Base-by-base conservation (phyloP, 2,329 filamentous ascomycete species). In the Sporothrix inflata region DNA sequence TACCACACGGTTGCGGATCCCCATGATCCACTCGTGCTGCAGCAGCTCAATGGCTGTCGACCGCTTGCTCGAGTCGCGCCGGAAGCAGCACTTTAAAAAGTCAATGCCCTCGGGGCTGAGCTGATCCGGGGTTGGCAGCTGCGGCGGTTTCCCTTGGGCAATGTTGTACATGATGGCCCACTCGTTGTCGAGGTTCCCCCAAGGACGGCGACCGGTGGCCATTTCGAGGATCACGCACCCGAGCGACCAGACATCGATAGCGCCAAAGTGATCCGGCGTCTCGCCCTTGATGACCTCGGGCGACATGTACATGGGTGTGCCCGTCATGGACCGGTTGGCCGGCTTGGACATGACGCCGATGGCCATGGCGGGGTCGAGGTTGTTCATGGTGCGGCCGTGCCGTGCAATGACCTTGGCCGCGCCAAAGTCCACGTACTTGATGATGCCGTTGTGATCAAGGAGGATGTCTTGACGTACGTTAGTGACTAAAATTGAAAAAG, bases 101-200 rank as follows among this genome's bases (percentile, higher is more conserved):
- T 98, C 94, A 75, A 98, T 90, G 27, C 96, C 96, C 71, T 89
- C 83, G 0, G 91, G 88, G 78, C 92, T 96, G 75, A 99, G 88
- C 81, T 98, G 95, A 69, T 98, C 95, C 0, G 85, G 80, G 0
- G 89, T 86, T 1, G 96, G 96, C 71, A 98, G 86, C 79, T 94
- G 91, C 6, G 96, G 96, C 66, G 94, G 92, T 77, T 98, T 97
- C 75, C 96, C 96, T 80, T 97, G 95, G 1, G 96, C 96, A 78
- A 99, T 99, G 84, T 98, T 98, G 87, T 98, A 99, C 96, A 99
- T 99, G 83, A 99, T 98, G 55, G 96, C 96, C 94, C 94, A 99
- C 82, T 99, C 96, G 79, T 99, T 99, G 84, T 99, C 96, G 63
- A 98, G 89, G 75, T 91, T 94, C 34, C 94, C 94, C 96, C 96